A percentile compares a stretch with the other conserved stretches of the same genome.
Conservation (phyloP, 192 early-diverging fungal species). For the Gonapodya sp. region DNA sequence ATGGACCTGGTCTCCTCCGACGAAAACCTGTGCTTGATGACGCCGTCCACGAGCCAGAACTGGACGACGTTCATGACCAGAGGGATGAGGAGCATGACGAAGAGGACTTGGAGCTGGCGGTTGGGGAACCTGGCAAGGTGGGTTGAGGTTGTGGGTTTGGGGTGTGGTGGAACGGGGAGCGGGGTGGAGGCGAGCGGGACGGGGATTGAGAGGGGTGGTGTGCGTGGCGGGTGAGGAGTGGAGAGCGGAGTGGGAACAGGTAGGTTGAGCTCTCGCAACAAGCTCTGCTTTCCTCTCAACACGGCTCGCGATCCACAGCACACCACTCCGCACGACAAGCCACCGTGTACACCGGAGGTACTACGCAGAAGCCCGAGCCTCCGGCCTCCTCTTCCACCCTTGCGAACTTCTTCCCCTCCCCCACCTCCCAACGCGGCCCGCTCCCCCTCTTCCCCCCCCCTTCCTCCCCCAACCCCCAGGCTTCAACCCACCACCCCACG, state of each 20-base stretch:
- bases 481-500: background rate
- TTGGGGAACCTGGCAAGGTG: background rate
- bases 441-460: background rate
- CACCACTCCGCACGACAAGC: too few relatives aligned
- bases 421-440: too few relatives aligned
- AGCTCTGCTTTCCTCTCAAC: too few relatives aligned
- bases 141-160: background rate
- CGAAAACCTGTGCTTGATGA: background rate
- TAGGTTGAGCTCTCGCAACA: background rate
- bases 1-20: background rate
- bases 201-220: background rate
- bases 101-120: background rate
- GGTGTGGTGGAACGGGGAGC: background rate
- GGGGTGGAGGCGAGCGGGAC: background rate
- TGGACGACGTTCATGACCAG: slow-evolving; percentile 8
- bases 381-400: too few relatives aligned
- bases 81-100: slow-evolving; percentile 4
- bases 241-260: background rate
- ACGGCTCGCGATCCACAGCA: too few relatives aligned
- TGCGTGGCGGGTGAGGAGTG: background rate
- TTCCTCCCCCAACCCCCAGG: background rate
- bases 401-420: too few relatives aligned
- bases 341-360: too few relatives aligned
- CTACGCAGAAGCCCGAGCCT: too few relatives aligned
- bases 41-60: slow-evolving; percentile 9